Evolutionary conservation across 2,329 filamentous ascomycete species (phyloP), one percentile per base, ranked within the genome.

Genomic region (Neonectria coccinea): DNA sequence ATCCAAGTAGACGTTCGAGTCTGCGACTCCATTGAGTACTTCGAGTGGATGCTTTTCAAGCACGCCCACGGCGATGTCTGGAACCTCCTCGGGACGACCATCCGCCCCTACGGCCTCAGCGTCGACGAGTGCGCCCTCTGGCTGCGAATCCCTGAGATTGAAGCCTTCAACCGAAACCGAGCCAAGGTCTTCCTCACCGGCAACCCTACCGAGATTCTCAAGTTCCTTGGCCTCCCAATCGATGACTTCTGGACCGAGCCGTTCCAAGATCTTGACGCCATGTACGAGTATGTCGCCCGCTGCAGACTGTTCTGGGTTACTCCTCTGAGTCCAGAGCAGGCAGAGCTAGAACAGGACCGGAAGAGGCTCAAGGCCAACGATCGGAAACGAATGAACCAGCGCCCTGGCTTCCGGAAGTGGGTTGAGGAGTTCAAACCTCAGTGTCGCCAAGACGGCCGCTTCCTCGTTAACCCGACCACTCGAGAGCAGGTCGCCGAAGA

Each of bases 51-150:
- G 41, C 77, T 87, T 4, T 93, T 94, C 78, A 88, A 88, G 68
- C 83, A 90, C 42, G 85, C 87, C 0, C 92, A 95, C 70, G 90
- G 91, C n/a, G 92, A 95, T 70, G 61, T 88, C 0, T 89, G 89
- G 84, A 91, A 87, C 64, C 75, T 88, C 9, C 74, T 95, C 0
- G 90, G 91, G 5, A 82, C 85, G 18, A 86, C 84, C 9, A 87
- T 92, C 66, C 85, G 89, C 0, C 85, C 84, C 0, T 85, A 88
- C 39, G 92, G 92, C 2, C 84, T 96, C 8, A 91, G 87, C 0
- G 80, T 88, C 25, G 90, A 89, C 68, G 86, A 92, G 55, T 76
- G 75, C 12, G 91, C 88, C 2, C 77, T 96, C 1, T 88, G 85
- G 74, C 70, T 95, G 0, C 86, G 91, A 0, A 84, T 94, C 16